A percentile compares a stretch with the other conserved stretches of the same genome.
Conservation (phyloP, 2,329 filamentous ascomycete genomes). For the Hymenoscyphus linearis region DNA sequence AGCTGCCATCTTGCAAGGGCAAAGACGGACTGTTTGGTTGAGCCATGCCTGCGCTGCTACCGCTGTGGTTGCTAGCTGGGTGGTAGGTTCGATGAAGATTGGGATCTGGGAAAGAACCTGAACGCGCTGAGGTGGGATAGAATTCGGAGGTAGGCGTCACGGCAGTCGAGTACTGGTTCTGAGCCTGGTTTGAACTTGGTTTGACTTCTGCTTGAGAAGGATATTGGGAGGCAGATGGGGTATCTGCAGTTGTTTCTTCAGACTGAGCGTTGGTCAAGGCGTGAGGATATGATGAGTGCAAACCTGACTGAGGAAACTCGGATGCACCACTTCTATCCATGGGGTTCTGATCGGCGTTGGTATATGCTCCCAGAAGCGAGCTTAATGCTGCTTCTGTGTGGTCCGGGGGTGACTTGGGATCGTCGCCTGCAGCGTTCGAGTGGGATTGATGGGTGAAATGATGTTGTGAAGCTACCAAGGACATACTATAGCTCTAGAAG, state of each 20-base stretch:
- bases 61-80: conserved; percentile 66
- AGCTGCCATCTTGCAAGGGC: conserved; percentile 73
- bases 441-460: conserved; percentile 21
- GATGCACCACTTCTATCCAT: conserved; percentile 59
- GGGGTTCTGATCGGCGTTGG: conserved; percentile 34
- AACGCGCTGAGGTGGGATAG: conserved; percentile 72
- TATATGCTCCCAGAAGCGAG: conserved; percentile 29
- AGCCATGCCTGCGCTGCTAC: conserved; percentile 85
- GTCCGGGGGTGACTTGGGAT: conserved; percentile 13
- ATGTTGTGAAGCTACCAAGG: conserved; percentile 31
- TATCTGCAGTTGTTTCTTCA: conserved; percentile 84
- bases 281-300: conserved; percentile 67
- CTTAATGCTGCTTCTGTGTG: conserved; percentile 28
- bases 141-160: conserved; percentile 88
- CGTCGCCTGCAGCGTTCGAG: conserved; percentile 17
- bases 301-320: conserved; percentile 85
- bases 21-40: conserved; percentile 98
- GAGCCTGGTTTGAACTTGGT: conserved; percentile 42
- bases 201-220: conserved; percentile 76
- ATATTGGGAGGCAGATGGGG: conserved; percentile 88
- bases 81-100: conserved; percentile 84
- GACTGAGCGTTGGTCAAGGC: conserved; percentile 66
- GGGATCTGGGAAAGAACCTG: conserved; percentile 72
- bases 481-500: conserved; percentile 30
- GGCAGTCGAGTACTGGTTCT: conserved; percentile 49